Percentiles rank a stretch among this genome's conserved stretches.
Conservation (phyloP, 2,329 filamentous ascomycete species). For the Fusarium globosum region DNA sequence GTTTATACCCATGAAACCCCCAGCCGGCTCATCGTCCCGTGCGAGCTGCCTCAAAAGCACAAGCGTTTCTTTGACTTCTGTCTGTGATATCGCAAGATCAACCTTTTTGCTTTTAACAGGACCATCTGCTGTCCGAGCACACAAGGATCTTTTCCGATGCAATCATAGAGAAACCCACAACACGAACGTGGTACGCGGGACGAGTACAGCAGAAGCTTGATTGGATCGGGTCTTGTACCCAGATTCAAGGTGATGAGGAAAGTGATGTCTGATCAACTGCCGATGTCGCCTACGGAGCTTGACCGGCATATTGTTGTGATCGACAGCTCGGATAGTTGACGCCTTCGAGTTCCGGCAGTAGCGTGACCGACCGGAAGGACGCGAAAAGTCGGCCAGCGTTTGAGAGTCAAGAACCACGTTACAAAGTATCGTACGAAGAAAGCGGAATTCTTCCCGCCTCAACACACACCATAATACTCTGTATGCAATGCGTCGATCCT, state of each 20-base stretch:
- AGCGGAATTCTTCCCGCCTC: background rate
- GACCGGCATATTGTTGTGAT: conserved; percentile 24
- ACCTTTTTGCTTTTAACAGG: background rate
- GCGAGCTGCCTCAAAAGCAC: conserved; percentile 9
- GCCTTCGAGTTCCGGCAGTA: conserved; percentile 21
- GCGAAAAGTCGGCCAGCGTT: background rate
- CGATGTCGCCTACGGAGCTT: conserved; percentile 8
- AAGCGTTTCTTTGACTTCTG: background rate
- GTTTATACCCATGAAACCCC: background rate
- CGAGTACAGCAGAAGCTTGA: background rate
- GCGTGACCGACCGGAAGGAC: background rate
- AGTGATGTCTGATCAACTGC: conserved; percentile 17
- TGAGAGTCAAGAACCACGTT: background rate
- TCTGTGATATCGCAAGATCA: conserved; percentile 14
- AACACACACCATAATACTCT: background rate
- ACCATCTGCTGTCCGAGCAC: conserved; percentile 8
- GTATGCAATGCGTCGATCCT: background rate
- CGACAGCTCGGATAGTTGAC: conserved; percentile 9
- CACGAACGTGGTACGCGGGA: background rate
- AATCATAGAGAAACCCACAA: background rate
- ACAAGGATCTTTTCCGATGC: background rate
- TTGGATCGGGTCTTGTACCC: background rate
- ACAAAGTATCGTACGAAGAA: background rate
- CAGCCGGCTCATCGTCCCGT: conserved; percentile 10
- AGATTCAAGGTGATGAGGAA: background rate